A percentile compares a stretch with the other conserved stretches of the same genome.
These are phyloP conservation scores for Penicillium sp. DNA, from an alignment of 2,329 filamentous ascomycete genomes.

Conservation along the genomic window DNA sequence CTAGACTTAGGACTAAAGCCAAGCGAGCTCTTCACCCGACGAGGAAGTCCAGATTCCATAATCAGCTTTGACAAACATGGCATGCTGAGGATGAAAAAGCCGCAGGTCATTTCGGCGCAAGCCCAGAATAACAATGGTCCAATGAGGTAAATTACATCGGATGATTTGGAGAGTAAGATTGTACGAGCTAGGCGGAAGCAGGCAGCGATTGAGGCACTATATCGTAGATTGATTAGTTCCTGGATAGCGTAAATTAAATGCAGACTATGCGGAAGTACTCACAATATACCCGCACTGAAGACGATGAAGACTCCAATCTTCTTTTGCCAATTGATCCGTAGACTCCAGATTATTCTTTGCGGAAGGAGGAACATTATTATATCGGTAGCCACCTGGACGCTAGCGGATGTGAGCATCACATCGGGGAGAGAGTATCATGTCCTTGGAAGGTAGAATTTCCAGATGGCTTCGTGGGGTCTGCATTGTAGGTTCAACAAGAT, in stretches of 20 bases:
- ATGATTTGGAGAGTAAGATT: constrained; percentile 7
- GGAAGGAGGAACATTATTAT: constrained; percentile 36
- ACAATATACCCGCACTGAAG: constrained; percentile 37
- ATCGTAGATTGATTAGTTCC: background rate
- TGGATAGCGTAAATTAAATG: background rate
- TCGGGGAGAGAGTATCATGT: constrained; percentile 33
- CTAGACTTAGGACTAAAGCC: constrained; percentile 1
- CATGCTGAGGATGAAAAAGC: constrained; percentile 46
- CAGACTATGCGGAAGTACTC: constrained; percentile 1
- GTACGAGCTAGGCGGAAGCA: constrained; percentile 36
- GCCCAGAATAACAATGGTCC: constrained; percentile 48
- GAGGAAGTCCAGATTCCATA: constrained; percentile 19
- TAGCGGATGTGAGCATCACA: constrained; percentile 31
- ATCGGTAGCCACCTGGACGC: constrained; percentile 36
- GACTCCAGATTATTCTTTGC: constrained; percentile 37
- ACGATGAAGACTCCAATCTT: constrained; percentile 34
- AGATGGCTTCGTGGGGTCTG: constrained; percentile 35
- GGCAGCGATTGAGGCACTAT: constrained; percentile 45
- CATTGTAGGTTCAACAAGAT: constrained; percentile 39
- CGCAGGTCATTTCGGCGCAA: constrained; percentile 48
- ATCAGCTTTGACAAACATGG: constrained; percentile 44
- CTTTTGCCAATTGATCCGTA: constrained; percentile 33
- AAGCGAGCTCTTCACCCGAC: constrained; percentile 2
- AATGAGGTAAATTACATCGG: constrained; percentile 37
- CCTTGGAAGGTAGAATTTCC: constrained; percentile 32